Evolutionary conservation across 257 asterid species (phyloP).

Genomic region (Nicotiana knightiana): DNA sequence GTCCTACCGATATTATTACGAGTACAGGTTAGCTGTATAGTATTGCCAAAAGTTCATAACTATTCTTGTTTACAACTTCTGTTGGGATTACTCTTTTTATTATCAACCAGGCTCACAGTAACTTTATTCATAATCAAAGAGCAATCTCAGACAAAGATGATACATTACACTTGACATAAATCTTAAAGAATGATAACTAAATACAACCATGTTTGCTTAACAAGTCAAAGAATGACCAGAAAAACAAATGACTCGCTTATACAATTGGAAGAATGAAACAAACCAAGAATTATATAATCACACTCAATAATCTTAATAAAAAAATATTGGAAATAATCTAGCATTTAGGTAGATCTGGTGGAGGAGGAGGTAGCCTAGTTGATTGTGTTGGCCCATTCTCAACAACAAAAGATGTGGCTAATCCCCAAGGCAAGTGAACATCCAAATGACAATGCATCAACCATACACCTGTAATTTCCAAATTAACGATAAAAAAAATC

Average conservation of each 20-base stretch:
- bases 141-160: not conserved
- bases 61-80: not conserved
- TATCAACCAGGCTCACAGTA: not conserved
- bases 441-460: slow-evolving; percentile 54
- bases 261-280: not conserved
- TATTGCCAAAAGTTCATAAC: not conserved
- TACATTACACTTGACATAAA: not conserved
- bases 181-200: slow-evolving; percentile 3
- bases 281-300: not conserved
- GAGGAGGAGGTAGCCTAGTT: slow-evolving; percentile 39
- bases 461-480: slow-evolving; percentile 43
- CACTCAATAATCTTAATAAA: not conserved
- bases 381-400: slow-evolving; percentile 37
- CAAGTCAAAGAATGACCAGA: not conserved
- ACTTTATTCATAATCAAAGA: not conserved
- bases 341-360: slow-evolving; percentile 36
- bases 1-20: not conserved
- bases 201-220: not conserved
- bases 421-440: slow-evolving; percentile 55
- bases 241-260: not conserved
- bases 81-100: not conserved
- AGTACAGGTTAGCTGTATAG: not conserved
- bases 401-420: slow-evolving; percentile 35
- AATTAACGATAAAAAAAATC: not conserved
- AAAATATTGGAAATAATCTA: not conserved